Base-by-base conservation (phyloP, 257 asterid genomes). In the Ligustrum vulgare region DNA sequence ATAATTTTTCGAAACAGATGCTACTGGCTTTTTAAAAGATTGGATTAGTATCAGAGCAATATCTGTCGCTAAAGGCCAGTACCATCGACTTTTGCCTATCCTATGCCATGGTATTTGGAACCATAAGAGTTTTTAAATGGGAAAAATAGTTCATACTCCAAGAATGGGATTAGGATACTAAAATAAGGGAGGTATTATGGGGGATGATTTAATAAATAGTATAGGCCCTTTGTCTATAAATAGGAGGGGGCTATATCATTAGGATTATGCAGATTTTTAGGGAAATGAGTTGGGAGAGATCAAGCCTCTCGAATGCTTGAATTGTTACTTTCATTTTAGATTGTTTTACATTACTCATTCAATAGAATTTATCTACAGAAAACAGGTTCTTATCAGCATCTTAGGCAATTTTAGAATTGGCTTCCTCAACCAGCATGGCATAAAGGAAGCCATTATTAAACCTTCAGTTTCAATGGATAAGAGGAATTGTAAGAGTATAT, bases 71-170 rank as follows among this genome's bases (percentile, higher is more conserved):
- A 23, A 36, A 71, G 54, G 70, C 25, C 33, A 18, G 28, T 34
- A 74, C 36, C 51, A 37, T 18, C 22, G 32, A 58, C 51, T n/a
- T n/a, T n/a, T 25, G 9, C 56, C 22, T 20, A 22, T 41, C 43
- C 49, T 72, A 69, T 58, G 23, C 43, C 25, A 72, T 62, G 71
- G 77, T n/a, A 45, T 62, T 67, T 20, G 60, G 62, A n/a, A 22
- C 62, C 79, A 72, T 25, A 0, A 47, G 64, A 47, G 18, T 15
- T 51, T 51, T 51, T 2, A 51, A 4, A n/a, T 15, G 60, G 60
- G 60, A 16, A 49, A 49, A 43, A 67, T 28, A 11, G 22, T 13
- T 15, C 67, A 74, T 5, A n/a, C 12, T 39, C 51, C 16, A 35
- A 49, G 70, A 56, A 35, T 64, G 37, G 31, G 64, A 67, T 41